Percentiles rank a stretch among this genome's conserved stretches.
These are phyloP conservation scores for Ampelocalamus luodianensis DNA, from an alignment of 176 grass and related monocot genomes.

Conservation along the genomic window DNA sequence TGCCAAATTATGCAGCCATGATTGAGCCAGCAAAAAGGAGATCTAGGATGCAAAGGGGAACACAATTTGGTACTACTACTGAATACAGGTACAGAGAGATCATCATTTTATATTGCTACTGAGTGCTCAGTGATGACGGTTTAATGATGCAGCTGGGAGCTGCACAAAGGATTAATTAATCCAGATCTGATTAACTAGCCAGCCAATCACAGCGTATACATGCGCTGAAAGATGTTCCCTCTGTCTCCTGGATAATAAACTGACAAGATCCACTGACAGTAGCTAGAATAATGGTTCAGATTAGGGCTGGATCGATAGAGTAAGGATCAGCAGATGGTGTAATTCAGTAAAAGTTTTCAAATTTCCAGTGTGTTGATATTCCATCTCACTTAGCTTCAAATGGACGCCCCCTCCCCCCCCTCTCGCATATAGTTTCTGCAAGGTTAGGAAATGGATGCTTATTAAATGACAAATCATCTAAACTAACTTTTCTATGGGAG, in stretches of 20 bases:
- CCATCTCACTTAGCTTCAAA: neutral
- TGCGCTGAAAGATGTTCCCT: constrained; percentile 22
- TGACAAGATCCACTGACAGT: constrained; percentile 29
- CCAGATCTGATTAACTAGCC: constrained; percentile 4
- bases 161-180: constrained; percentile 13
- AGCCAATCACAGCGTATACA: constrained; percentile 44
- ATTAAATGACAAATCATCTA: constrained; percentile 18
- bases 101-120: neutral
- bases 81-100: neutral
- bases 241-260: constrained; percentile 32
- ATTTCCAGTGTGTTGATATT: neutral
- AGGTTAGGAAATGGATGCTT: neutral
- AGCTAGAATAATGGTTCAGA: neutral
- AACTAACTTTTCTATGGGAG: neutral
- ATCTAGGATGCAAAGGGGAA: constrained; percentile 19
- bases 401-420: neutral
- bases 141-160: neutral
- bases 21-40: constrained; percentile 9
- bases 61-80: neutral
- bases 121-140: neutral
- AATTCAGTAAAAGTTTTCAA: neutral
- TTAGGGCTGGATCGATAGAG: neutral
- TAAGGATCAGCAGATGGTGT: neutral
- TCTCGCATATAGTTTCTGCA: neutral
- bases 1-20: neutral